These are phyloP conservation scores for Ogataea haglerorum DNA, from an alignment of 805 yeast species.

Conservation along the genomic window DNA sequence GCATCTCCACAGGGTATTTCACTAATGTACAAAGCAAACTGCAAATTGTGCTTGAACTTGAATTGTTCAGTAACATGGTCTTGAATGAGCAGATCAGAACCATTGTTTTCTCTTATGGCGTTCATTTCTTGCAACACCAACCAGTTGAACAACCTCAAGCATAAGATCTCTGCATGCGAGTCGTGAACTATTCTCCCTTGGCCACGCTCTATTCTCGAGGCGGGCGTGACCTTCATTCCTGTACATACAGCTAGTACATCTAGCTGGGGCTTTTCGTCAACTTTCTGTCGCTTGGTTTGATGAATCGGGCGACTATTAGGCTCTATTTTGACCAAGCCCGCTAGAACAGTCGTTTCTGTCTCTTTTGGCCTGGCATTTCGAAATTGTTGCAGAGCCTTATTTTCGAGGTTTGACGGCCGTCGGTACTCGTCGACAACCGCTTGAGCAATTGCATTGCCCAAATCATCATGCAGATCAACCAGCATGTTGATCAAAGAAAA, in stretches of 20 bases:
- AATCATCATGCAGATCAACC: not conserved
- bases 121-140: slow-evolving; percentile 49
- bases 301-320: slow-evolving; percentile 10
- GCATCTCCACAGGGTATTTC: slow-evolving; percentile 93
- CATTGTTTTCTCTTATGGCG: slow-evolving; percentile 11
- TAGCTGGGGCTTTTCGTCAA: slow-evolving; percentile 14
- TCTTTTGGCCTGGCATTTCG: slow-evolving; percentile 53
- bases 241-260: slow-evolving; percentile 57
- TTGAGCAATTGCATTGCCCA: slow-evolving; percentile 19
- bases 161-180: slow-evolving; percentile 83
- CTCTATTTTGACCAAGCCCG: slow-evolving; percentile 57
- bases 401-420: slow-evolving; percentile 11
- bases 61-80: slow-evolving; percentile 20
- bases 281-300: slow-evolving; percentile 7
- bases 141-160: slow-evolving; percentile 67
- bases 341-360: slow-evolving; percentile 81
- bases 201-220: slow-evolving; percentile 34
- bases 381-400: slow-evolving; percentile 10
- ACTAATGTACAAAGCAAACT: slow-evolving; percentile 60
- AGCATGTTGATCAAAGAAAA: slow-evolving; percentile 3
- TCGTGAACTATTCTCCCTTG: slow-evolving; percentile 76
- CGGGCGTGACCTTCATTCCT: slow-evolving; percentile 80
- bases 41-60: slow-evolving; percentile 3
- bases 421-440: slow-evolving; percentile 14
- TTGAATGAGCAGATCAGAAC: slow-evolving; percentile 18